These are phyloP conservation scores for Leishmania gerbilli DNA, from an alignment of 208 protist species.

Conservation along the genomic window DNA sequence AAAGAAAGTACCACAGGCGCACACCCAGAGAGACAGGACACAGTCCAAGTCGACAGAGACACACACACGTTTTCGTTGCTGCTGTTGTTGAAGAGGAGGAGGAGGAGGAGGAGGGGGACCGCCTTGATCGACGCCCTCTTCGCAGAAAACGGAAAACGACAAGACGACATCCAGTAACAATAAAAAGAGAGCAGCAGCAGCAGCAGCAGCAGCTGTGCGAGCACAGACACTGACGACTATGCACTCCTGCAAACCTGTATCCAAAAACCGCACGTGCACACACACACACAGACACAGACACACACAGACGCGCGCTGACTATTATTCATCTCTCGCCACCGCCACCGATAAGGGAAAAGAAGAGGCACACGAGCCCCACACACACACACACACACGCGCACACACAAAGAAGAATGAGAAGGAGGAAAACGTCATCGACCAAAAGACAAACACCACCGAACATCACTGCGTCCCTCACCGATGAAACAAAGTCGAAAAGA, in stretches of 20 bases:
- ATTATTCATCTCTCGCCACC: background rate
- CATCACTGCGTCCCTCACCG: too few relatives aligned
- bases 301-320: background rate
- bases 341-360: background rate
- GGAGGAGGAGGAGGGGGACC: background rate
- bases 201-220: background rate
- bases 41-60: too few relatives aligned
- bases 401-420: background rate
- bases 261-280: too few relatives aligned
- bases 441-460: background rate
- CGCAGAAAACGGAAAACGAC: background rate
- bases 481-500: background rate
- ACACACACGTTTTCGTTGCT: background rate
- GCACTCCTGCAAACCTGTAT: background rate
- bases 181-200: background rate
- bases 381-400: background rate
- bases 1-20: background rate
- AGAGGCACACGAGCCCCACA: background rate
- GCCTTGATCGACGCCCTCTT: background rate
- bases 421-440: background rate
- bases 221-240: background rate
- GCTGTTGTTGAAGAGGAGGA: too few relatives aligned
- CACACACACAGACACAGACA: background rate
- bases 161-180: background rate
- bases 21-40: too few relatives aligned